Evolutionary conservation across 129 eudicot genomes (phyloP), one percentile per base, ranked within the genome.

Genomic region (Helichrysum umbraculigerum): DNA sequence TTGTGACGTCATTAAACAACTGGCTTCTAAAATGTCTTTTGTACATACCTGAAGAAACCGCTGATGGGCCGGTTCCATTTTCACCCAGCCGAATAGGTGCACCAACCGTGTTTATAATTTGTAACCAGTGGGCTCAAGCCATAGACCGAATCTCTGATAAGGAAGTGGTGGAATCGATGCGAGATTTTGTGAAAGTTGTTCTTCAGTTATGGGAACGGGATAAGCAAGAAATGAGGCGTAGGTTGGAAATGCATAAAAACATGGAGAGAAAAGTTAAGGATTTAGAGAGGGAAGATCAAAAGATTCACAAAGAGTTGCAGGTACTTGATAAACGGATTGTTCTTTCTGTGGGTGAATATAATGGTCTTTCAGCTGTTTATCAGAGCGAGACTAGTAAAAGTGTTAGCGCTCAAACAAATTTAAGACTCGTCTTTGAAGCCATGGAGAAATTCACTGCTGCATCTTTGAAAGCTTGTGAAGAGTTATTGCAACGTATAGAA

Each of bases 1-100:
- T 74, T 62, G 92, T 91, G 20, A 76, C 83, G 78, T 87, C 99
- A 44, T 74, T 95, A 47, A 89, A 95, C 78, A 77, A 77, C 81
- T 95, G 99, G 97, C 97, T 95, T 16, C 71, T 90, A 75, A 89
- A 91, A 72, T 89, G 97, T 70, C 93, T 95, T 66, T 76, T 86
- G 22, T 82, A 87, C 57, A 85, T 80, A 19, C 99, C 97, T 0
- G 99, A 95, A 85, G 99, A 88, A 79, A 95, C 99, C 22, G 74
- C 92, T 3, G 99, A 95, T 78, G 97, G 97, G 10, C 77, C 85
- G 0, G 97, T 83, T 64, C 97, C 97, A 16, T 91, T 95, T 71
- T 95, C 99, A 25, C 99, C 99, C 14, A 86, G 96, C 54, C 82
- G 97, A 59, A 90, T 92, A 15, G 99, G 99, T 42, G 97, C 97